A percentile compares a stretch with the other conserved stretches of the same genome.
phyloP scores from a whole-genome alignment of 768 basidiomycete genomes.

The Pisolithus marmoratus region DNA sequence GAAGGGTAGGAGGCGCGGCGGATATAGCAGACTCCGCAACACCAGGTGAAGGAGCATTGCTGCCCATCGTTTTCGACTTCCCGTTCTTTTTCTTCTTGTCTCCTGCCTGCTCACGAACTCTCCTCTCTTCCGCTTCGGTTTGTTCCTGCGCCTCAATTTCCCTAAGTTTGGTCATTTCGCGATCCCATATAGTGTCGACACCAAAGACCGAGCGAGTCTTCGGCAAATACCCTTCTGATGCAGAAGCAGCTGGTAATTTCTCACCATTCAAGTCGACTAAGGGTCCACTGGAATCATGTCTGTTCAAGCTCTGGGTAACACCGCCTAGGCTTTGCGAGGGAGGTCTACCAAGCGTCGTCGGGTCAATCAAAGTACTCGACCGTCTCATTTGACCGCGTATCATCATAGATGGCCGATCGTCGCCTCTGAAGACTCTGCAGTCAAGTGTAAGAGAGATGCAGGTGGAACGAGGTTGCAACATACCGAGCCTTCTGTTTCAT shows the following conservation, averaged over 20 bases:
- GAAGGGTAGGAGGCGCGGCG: constrained; percentile 26
- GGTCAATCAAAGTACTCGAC: constrained; percentile 70
- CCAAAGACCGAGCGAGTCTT: constrained; percentile 83
- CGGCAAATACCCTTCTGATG: constrained; percentile 29
- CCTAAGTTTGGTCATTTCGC: constrained; percentile 75
- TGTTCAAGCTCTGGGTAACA: constrained; percentile 36
- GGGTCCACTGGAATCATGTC: constrained; percentile 56
- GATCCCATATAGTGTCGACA: constrained; percentile 89
- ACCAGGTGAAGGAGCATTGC: constrained; percentile 33
- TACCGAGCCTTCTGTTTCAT: constrained; percentile 85
- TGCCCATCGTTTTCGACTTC: constrained; percentile 44
- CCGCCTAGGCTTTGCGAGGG: constrained; percentile 40
- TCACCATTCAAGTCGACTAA: constrained; percentile 56
- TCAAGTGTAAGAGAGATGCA: background rate
- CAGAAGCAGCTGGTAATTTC: constrained; percentile 21
- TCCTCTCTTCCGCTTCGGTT: constrained; percentile 47
- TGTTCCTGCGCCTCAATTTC: constrained; percentile 70
- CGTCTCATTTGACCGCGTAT: constrained; percentile 52
- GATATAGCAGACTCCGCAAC: constrained; percentile 11
- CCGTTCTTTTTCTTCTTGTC: constrained; percentile 38
- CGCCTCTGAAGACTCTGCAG: constrained; percentile 78
- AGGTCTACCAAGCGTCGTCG: constrained; percentile 52
- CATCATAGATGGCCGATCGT: constrained; percentile 93
- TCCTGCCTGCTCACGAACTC: constrained; percentile 40
- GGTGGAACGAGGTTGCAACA: constrained; percentile 10